Conservation (phyloP, 2,329 filamentous ascomycete genomes). For the Cyanodermella asteris region DNA sequence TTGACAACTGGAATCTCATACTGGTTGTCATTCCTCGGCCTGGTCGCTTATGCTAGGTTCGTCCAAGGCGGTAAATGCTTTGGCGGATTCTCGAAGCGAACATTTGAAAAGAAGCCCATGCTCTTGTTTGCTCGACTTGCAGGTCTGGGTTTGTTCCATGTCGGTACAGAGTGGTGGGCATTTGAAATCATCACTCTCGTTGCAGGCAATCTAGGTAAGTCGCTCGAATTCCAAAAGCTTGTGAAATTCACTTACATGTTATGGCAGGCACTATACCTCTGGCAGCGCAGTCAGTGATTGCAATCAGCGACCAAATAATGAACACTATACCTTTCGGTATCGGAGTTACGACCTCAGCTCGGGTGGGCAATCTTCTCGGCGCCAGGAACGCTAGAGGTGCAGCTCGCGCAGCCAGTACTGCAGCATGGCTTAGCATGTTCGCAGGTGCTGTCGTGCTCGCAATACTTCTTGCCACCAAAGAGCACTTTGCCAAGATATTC, state of each 20-base stretch:
- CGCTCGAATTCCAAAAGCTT: no score
- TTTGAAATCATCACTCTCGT: conserved; percentile 78
- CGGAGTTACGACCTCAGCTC: conserved; percentile 56
- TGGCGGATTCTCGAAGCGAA: conserved; percentile 48
- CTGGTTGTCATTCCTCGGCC: conserved; percentile 59
- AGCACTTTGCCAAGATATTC: conserved; percentile 59
- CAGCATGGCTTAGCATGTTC: conserved; percentile 49
- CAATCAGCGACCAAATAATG: conserved; percentile 71
- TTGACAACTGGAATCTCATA: conserved; percentile 68
- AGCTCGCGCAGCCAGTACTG: conserved; percentile 49
- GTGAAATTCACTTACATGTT: no score
- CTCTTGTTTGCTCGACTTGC: conserved; percentile 53
- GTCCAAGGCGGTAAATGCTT: conserved; percentile 54
- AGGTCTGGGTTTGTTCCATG: conserved; percentile 54
- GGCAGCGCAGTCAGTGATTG: conserved; percentile 70
- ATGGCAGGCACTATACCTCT: conserved; percentile 58
- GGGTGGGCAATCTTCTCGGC: conserved; percentile 63
- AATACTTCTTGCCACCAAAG: conserved; percentile 45
- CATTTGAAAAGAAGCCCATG: conserved; percentile 39
- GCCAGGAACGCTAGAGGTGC: conserved; percentile 43
- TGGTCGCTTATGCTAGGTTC: conserved; percentile 52
- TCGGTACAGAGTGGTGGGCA: conserved; percentile 87
- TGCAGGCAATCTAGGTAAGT: conserved; percentile 57
- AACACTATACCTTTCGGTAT: conserved; percentile 74
- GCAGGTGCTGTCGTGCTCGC: conserved; percentile 46